Percentiles rank a stretch among this genome's conserved stretches.
phyloP scores from a whole-genome alignment of 106 monocot genomes.

The Dactylorhiza incarnata region DNA sequence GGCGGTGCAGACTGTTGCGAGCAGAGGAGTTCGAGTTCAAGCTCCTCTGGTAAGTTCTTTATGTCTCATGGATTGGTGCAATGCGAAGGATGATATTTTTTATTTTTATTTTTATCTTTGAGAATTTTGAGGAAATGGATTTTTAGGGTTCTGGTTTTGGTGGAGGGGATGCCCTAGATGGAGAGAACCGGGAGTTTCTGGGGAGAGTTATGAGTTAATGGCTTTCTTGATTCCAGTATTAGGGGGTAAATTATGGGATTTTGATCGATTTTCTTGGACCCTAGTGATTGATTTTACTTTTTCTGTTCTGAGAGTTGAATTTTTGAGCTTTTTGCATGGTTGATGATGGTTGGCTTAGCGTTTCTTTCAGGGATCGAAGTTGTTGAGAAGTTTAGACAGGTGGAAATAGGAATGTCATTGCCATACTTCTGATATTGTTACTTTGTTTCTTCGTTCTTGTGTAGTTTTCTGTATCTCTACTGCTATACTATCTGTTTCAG shows the following conservation, averaged over 20 bases:
- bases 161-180: neutral
- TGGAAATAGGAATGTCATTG: neutral
- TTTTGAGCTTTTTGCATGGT: neutral
- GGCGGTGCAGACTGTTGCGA: neutral
- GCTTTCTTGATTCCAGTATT: neutral
- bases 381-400: neutral
- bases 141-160: neutral
- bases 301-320: neutral
- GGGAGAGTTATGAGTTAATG: neutral
- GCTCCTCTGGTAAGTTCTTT: conserved; percentile 7
- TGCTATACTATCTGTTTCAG: neutral
- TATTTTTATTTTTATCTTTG: neutral
- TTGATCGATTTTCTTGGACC: neutral
- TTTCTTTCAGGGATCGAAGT: neutral
- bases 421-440: neutral
- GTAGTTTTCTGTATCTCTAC: neutral
- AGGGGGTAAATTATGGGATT: neutral
- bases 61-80: too few relatives aligned
- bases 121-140: neutral
- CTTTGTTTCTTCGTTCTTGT: neutral
- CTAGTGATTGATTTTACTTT: neutral
- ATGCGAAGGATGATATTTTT: neutral
- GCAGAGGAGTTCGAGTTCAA: neutral
- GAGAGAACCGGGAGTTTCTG: neutral
- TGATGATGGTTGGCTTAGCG: neutral